Percentiles rank a stretch among this genome's conserved stretches.
Conservation (phyloP, 306 rosid species). For the Fagus sylvatica region DNA sequence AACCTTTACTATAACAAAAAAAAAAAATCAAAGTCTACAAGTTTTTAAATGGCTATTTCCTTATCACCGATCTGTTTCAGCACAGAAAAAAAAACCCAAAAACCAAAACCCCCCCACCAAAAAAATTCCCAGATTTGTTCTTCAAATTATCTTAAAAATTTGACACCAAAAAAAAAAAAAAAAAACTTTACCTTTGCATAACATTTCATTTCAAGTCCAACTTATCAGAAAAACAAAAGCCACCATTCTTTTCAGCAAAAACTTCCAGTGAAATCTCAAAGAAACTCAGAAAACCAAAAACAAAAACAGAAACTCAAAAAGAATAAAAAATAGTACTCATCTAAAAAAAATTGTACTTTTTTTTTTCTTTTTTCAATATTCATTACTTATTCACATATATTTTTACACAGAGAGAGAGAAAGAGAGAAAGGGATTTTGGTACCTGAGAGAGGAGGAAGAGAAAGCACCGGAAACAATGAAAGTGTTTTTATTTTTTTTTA, state of each 20-base stretch:
- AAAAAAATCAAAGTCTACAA: too few relatives aligned
- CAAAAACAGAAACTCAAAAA: background rate
- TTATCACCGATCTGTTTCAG: constrained; percentile 48
- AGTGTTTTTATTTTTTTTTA: constrained; percentile 7
- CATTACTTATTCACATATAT: background rate
- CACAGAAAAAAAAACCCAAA: constrained; percentile 5
- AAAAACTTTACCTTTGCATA: background rate
- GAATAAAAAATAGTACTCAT: background rate
- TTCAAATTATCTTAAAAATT: constrained; percentile 12
- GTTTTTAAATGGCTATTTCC: too few relatives aligned
- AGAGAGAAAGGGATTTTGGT: constrained; percentile 24
- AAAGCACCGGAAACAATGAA: constrained; percentile 33
- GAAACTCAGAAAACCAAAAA: background rate
- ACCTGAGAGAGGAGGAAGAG: constrained; percentile 47
- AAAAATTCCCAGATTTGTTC: constrained; percentile 23
- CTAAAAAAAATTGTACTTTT: background rate
- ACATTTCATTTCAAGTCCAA: background rate
- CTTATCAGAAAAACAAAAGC: background rate
- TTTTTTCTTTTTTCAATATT: background rate
- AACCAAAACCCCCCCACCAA: background rate
- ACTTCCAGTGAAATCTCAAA: constrained; percentile 15
- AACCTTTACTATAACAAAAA: constrained; percentile 13
- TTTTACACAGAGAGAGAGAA: constrained; percentile 8
- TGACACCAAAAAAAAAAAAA: background rate
- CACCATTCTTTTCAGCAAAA: background rate